Evolutionary conservation across 2,329 filamentous ascomycete genomes (phyloP).

Genomic region (Talaromyces sp.): DNA sequence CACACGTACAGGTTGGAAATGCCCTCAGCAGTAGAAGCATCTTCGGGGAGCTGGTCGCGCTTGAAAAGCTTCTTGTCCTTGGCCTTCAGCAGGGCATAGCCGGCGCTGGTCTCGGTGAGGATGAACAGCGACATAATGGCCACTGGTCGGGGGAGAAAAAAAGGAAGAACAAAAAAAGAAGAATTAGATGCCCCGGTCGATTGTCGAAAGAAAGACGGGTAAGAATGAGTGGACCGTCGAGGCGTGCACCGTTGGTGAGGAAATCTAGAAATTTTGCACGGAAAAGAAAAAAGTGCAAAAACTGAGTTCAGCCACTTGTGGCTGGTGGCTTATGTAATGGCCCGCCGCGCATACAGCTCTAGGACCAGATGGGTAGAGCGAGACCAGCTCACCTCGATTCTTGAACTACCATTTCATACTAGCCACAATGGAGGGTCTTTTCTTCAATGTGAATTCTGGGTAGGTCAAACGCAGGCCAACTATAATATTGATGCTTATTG

Average conservation of each 20-base stretch:
- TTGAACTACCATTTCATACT: constrained; percentile 18
- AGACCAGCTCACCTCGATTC: background rate
- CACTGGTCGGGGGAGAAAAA: constrained; percentile 32
- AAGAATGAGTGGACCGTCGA: constrained; percentile 34
- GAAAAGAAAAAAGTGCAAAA: constrained; percentile 41
- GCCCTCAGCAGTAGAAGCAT: constrained; percentile 78
- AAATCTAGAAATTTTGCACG: constrained; percentile 43
- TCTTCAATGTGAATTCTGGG: constrained; percentile 95
- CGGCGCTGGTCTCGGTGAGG: constrained; percentile 90
- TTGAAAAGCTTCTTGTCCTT: constrained; percentile 98
- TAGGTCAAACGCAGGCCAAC: constrained; percentile 45
- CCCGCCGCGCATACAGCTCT: constrained; percentile 6
- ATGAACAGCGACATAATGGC: constrained; percentile 83
- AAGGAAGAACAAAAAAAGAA: constrained; percentile 14
- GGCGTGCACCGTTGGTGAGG: constrained; percentile 34
- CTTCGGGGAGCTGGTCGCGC: constrained; percentile 74
- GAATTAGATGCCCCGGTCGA: constrained; percentile 22
- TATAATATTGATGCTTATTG: constrained; percentile 4
- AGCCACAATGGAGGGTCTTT: constrained; percentile 78
- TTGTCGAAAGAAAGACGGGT: constrained; percentile 27
- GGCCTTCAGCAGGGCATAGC: constrained; percentile 97
- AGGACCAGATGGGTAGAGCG: background rate
- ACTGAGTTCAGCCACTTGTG: constrained; percentile 29
- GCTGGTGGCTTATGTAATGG: constrained; percentile 39
- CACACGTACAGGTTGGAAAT: constrained; percentile 78